These are phyloP conservation scores for Puccinia triticina DNA, from an alignment of 1,284 basidiomycete genomes.

Conservation along the genomic window DNA sequence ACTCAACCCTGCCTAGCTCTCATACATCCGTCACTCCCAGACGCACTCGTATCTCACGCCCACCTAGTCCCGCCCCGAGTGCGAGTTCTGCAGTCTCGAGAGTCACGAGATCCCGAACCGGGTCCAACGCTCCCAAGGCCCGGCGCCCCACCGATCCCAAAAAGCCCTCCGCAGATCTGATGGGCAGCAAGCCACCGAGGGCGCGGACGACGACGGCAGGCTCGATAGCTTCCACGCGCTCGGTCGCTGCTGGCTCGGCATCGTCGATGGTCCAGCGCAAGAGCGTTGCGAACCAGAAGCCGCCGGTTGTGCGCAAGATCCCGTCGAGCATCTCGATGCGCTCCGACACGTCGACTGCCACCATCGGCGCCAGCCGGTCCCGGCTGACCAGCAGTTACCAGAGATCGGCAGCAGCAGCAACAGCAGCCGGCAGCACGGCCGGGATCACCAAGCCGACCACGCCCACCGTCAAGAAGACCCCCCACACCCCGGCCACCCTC, in stretches of 20 bases:
- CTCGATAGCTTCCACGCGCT: conserved; percentile 22
- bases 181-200: conserved; percentile 30
- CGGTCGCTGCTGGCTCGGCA: neutral
- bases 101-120: neutral
- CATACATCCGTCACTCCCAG: neutral
- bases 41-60: conserved; percentile 13
- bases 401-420: too few relatives aligned
- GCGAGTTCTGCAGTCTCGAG: neutral
- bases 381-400: neutral
- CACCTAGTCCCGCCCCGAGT: conserved; percentile 41
- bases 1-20: conserved; percentile 3
- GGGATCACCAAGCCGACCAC: neutral
- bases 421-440: too few relatives aligned
- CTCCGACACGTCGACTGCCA: conserved; percentile 28
- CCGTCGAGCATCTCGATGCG: conserved; percentile 45
- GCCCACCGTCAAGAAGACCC: neutral
- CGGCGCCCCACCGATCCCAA: conserved; percentile 1
- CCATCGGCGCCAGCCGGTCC: neutral
- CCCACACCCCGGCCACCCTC: neutral
- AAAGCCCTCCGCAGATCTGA: neutral
- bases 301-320: conserved; percentile 27
- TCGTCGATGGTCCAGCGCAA: conserved; percentile 21
- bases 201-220: conserved; percentile 11
- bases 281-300: conserved; percentile 15
- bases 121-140: neutral